A percentile compares a stretch with the other conserved stretches of the same genome.
phyloP scores from a whole-genome alignment of 1,284 basidiomycete species.

The Ceratobasidium sp. region DNA sequence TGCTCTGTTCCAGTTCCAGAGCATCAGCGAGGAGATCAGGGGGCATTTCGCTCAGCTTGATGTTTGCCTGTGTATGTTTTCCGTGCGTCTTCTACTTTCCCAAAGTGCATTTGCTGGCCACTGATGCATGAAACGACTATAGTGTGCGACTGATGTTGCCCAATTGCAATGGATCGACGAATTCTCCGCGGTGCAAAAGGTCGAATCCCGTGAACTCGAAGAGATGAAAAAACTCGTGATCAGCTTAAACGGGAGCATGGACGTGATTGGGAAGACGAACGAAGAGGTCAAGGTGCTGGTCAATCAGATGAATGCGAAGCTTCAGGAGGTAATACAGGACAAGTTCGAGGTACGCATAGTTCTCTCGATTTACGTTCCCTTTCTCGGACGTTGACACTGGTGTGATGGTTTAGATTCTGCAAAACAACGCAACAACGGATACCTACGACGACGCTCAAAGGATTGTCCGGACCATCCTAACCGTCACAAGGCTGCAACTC shows the following conservation, averaged over 20 bases:
- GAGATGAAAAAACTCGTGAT: conserved; percentile 11
- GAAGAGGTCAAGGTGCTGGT: neutral
- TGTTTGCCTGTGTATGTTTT: neutral
- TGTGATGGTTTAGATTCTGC: neutral
- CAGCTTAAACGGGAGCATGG: neutral
- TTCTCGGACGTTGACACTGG: too few relatives aligned
- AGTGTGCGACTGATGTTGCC: conserved; percentile 3
- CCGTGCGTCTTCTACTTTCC: neutral
- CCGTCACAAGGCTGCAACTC: conserved; percentile 20
- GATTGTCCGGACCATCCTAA: conserved; percentile 3
- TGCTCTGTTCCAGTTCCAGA: conserved; percentile 1
- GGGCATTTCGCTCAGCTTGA: conserved; percentile 3
- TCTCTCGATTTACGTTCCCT: too few relatives aligned
- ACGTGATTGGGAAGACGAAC: neutral
- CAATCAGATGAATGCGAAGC: neutral
- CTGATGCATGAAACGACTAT: neutral
- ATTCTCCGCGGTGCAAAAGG: neutral
- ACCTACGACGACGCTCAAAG: conserved; percentile 16
- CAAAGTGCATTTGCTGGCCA: neutral
- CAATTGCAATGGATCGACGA: conserved; percentile 8
- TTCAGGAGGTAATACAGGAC: conserved; percentile 11
- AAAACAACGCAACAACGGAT: neutral
- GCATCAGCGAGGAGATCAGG: conserved; percentile 21
- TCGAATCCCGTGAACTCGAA: neutral
- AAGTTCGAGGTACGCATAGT: conserved; percentile 7